Base-by-base conservation (phyloP, 306 rosid species). In the Quercus berberidifolia region DNA sequence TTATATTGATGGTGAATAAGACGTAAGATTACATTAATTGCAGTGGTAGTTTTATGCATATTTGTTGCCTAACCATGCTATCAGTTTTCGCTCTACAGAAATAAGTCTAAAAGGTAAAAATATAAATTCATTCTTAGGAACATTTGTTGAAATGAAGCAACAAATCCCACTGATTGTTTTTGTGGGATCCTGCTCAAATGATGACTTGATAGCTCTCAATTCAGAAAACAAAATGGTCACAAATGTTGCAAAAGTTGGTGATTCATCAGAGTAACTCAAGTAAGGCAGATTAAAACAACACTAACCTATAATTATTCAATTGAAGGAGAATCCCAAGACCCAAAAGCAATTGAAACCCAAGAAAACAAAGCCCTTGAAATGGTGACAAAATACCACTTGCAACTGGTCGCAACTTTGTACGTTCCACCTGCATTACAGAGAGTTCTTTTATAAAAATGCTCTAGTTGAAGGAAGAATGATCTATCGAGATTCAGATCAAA, bases 341-440 rank as follows among this genome's bases (percentile, higher is more conserved):
- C 90, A 91, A 85, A 84, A 88, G 85, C 80, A 94, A 84, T 77
- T 94, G 99, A 82, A 88, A 90, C 78, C 97, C 99, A 75, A 94
- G 95, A 82, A 94, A 94, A 79, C 89, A 79, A 79, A 94, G 83
- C 62, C 99, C 97, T 81, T 92, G 89, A 87, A 91, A 89, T 31
- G 93, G 99, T 43, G 99, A 91, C 85, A 94, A 75, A 83, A 82
- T 81, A 84, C 97, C 94, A 88, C 99, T 90, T 71, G 99, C 99
- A 69, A 94, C 79, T 67, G 99, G 99, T 77, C 99, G 85, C 63
- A 72, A 81, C 83, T 91, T 94, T 74, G 99, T 94, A 52, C 99
- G 97, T 38, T 91, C 99, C 52, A 94, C 97, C 97, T 94, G 87
- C 87, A 91, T 56, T 20, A 69, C 49, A 81, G 55, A 57, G 85